Base-by-base conservation (phyloP, 257 asterid species). In the Schizonepeta tenuifolia region DNA sequence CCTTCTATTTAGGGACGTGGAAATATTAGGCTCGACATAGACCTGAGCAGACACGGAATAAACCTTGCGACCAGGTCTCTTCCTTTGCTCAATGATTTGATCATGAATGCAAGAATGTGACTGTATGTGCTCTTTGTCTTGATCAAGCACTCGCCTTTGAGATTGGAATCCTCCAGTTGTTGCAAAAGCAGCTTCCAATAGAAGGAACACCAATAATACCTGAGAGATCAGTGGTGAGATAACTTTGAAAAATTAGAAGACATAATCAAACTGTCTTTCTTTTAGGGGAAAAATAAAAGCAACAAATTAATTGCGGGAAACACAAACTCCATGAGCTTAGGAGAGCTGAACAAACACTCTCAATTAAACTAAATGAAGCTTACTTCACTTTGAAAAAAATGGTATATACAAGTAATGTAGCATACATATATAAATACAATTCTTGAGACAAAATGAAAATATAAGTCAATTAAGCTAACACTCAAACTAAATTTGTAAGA, bases 101-200 rank as follows among this genome's bases (percentile, higher is more conserved):
- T 93, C 98, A 73, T 93, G 98, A 65, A 93, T 93, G 77, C 98
- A 93, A 72, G 98, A 88, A 82, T 93, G 98, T 11, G 95, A 79
- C 72, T 76, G 54, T 54, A 80, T 70, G 69, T 69, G 73, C 22
- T 83, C 81, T 26, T 79, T 81, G 64, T 78, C 82, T 69, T 81
- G 76, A 72, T 86, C 84, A 49, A 71, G 26, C 59, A 75, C 86
- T 44, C 79, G 81, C 73, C 86, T 79, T 63, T 73, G 81, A 79
- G 82, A 71, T 41, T 63, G 64, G 75, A 78, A 80, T 41, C 82
- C 88, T 40, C 72, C 77, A 38, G 81, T 22, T 44, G 91, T 73
- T 41, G 83, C 90, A 62, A 73, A 77, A 59, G 86, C 82, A 78
- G 83, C 86, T 76, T 86, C 86, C 46, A 87, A 41, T 22, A 86